A percentile compares a stretch with the other conserved stretches of the same genome.
Conservation (phyloP, 345 rosid genomes). For the Anacardium occidentale region DNA sequence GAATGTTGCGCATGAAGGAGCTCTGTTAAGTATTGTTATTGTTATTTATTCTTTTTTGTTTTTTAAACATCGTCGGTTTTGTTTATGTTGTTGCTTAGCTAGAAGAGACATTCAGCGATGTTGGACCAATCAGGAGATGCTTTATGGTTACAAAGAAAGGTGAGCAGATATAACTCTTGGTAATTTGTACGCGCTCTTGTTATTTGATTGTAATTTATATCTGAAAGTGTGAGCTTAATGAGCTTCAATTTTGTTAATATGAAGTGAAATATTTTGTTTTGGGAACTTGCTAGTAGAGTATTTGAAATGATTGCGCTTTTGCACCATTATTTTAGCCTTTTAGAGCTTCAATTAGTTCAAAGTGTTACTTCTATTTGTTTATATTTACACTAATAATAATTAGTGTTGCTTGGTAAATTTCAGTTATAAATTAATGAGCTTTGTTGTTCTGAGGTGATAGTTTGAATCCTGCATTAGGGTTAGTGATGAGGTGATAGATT, state of each 20-base stretch:
- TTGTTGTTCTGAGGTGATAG: background rate
- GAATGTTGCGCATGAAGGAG: background rate
- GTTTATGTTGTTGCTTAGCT: constrained; percentile 46
- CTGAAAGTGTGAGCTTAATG: background rate
- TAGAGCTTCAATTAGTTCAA: background rate
- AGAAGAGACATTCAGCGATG: constrained; percentile 81
- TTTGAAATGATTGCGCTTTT: background rate
- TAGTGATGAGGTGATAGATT: background rate
- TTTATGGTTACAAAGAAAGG: constrained; percentile 85
- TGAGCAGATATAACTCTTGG: constrained; percentile 8
- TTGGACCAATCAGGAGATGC: constrained; percentile 91
- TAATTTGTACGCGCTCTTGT: background rate
- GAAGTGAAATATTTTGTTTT: background rate
- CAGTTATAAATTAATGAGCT: background rate
- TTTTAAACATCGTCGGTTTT: background rate
- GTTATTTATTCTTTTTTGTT: background rate
- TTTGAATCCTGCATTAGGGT: background rate
- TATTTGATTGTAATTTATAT: background rate
- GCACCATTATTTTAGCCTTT: background rate
- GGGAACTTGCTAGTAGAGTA: background rate
- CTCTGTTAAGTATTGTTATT: background rate
- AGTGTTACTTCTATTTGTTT: background rate
- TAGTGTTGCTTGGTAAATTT: too few species aligned
- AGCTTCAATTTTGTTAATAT: background rate
- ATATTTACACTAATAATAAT: too few species aligned